phyloP scores from a whole-genome alignment of 2,329 filamentous ascomycete species.

The Leptographium radiaticola region DNA sequence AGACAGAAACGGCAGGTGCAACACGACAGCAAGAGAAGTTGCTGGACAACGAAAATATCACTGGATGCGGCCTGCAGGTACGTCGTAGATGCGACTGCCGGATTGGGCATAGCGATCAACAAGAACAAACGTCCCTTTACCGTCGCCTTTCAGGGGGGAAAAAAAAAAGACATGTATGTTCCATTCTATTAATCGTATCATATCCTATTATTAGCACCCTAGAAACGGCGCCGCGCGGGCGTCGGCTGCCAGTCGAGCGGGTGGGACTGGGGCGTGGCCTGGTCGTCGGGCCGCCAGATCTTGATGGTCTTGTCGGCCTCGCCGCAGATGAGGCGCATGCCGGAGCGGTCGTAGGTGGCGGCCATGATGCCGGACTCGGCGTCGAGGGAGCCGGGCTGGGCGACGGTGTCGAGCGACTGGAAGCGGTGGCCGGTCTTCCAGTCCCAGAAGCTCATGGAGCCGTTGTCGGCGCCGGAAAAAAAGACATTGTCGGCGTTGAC shows the following conservation, averaged over 20 bases:
- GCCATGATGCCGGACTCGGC: conserved; percentile 93
- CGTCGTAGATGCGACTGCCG: too few relatives aligned
- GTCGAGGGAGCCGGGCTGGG: conserved; percentile 86
- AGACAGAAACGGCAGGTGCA: too few relatives aligned
- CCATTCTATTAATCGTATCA: too few relatives aligned
- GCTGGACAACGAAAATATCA: too few relatives aligned
- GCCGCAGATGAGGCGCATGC: conserved; percentile 78
- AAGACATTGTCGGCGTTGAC: conserved; percentile 93
- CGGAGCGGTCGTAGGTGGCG: conserved; percentile 82
- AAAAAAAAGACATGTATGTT: too few relatives aligned
- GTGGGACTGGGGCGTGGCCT: conserved; percentile 81
- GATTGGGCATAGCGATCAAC: too few relatives aligned
- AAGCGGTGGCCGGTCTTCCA: conserved; percentile 95
- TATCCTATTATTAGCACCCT: too few relatives aligned
- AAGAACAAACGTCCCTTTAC: too few relatives aligned
- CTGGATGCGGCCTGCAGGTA: too few relatives aligned
- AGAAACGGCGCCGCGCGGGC: conserved; percentile 64
- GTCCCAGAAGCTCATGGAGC: conserved; percentile 95
- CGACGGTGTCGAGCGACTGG: conserved; percentile 79
- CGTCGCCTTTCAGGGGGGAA: too few relatives aligned
- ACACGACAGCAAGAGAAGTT: too few relatives aligned
- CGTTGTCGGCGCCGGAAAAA: conserved; percentile 91
- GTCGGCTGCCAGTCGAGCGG: conserved; percentile 87
- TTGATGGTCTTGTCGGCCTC: conserved; percentile 98
- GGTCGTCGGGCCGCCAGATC: conserved; percentile 90